Conservation (phyloP, 352 stramenopile species). For the Pythium aquatile region DNA sequence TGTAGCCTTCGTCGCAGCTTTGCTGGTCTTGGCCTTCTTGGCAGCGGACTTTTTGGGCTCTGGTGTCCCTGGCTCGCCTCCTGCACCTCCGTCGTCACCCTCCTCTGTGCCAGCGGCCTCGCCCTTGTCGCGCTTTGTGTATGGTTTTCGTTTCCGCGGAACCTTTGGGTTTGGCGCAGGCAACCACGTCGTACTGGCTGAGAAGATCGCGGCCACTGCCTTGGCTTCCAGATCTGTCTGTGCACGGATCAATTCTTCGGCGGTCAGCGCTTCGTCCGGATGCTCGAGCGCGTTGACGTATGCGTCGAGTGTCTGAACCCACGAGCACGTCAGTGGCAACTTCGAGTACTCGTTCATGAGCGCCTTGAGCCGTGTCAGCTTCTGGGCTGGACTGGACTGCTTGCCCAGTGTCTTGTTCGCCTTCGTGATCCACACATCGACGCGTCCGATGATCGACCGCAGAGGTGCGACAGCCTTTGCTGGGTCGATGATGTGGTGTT, state of each 20-base stretch:
- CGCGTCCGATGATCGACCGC: constrained; percentile 65
- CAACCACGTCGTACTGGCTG: constrained; percentile 21
- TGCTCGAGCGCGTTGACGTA: constrained; percentile 26
- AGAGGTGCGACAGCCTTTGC: constrained; percentile 57
- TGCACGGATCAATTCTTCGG: constrained; percentile 34
- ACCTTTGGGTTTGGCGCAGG: constrained; percentile 33
- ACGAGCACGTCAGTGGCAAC: constrained; percentile 71
- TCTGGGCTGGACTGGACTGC: constrained; percentile 52
- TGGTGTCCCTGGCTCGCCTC: constrained; percentile 5
- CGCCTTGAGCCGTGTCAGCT: constrained; percentile 56
- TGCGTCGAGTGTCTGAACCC: constrained; percentile 31
- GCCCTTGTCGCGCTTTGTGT: constrained; percentile 61
- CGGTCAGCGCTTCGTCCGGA: constrained; percentile 29
- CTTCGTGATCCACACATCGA: constrained; percentile 81
- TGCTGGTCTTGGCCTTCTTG: constrained; percentile 49
- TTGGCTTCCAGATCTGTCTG: constrained; percentile 32
- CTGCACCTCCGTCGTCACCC: constrained; percentile 1
- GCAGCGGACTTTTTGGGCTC: constrained; percentile 15
- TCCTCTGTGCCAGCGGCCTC: not conserved
- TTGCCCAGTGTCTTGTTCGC: constrained; percentile 79
- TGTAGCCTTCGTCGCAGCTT: constrained; percentile 21
- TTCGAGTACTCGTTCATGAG: constrained; percentile 90
- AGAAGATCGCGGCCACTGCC: constrained; percentile 28
- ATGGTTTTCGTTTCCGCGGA: constrained; percentile 66
- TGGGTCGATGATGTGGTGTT: constrained; percentile 66